Conservation (phyloP, 352 stramenopile genomes). For the Globisporangium irregulare region DNA sequence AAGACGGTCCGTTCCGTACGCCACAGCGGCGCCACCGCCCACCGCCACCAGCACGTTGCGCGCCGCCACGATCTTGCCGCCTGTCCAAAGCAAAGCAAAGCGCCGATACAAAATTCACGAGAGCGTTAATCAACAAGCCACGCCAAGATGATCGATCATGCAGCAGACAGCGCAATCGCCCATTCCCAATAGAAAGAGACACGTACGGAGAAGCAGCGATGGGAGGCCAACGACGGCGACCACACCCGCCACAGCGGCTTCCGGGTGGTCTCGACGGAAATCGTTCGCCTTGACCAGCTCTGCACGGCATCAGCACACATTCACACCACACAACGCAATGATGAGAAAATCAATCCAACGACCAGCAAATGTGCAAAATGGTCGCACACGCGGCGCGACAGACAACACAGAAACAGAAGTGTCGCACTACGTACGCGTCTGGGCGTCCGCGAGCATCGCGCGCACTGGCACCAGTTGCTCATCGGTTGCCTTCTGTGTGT, state of each 20-base stretch:
- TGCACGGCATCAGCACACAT: constrained; percentile 18
- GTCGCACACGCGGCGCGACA: background rate
- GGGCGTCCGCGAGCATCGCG: constrained; percentile 30
- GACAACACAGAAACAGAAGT: background rate
- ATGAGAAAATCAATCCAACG: background rate
- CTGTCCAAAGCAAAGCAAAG: constrained; percentile 19
- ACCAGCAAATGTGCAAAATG: background rate
- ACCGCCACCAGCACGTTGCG: constrained; percentile 70
- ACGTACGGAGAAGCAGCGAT: constrained; percentile 70
- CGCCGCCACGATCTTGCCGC: constrained; percentile 56
- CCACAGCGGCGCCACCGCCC: constrained; percentile 42
- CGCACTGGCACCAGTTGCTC: constrained; percentile 67
- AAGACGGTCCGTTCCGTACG: constrained; percentile 57
- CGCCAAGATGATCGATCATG: background rate
- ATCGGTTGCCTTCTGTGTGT: constrained; percentile 51
- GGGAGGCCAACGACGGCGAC: constrained; percentile 55
- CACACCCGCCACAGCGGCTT: constrained; percentile 54
- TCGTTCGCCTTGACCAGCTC: constrained; percentile 71
- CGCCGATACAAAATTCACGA: background rate
- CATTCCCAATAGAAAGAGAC: background rate
- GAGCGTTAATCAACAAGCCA: background rate
- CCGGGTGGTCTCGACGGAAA: constrained; percentile 71
- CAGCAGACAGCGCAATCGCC: background rate
- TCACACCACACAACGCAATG: background rate
- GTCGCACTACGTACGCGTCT: constrained; percentile 46